phyloP scores from a whole-genome alignment of 2,329 filamentous ascomycete genomes.

The Polychaeton citri region DNA sequence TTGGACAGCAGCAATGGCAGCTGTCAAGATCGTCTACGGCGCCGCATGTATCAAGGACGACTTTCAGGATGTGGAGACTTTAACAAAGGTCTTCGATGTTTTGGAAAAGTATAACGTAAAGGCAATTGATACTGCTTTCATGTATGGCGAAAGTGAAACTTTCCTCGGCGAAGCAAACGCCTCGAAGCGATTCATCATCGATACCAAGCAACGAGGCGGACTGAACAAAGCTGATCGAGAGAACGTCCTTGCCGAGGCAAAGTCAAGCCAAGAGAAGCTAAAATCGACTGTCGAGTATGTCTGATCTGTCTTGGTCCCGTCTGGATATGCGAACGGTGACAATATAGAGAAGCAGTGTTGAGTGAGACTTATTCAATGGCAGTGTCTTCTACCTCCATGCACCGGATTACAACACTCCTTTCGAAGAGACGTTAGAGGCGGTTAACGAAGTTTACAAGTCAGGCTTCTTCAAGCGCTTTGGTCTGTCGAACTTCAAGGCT shows the following conservation, averaged over 20 bases:
- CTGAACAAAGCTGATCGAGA: conserved; percentile 23
- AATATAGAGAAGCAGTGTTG: too few relatives aligned
- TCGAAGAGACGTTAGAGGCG: conserved; percentile 20
- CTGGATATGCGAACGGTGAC: too few relatives aligned
- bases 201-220: conserved; percentile 32
- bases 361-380: background rate
- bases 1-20: conserved; percentile 9
- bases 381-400: conserved; percentile 18
- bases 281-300: conserved; percentile 11
- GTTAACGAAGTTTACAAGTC: conserved; percentile 21
- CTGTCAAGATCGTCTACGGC: conserved; percentile 26
- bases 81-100: conserved; percentile 17
- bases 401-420: conserved; percentile 14
- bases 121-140: conserved; percentile 27
- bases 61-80: conserved; percentile 7
- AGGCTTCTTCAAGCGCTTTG: conserved; percentile 29
- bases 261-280: conserved; percentile 18
- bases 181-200: conserved; percentile 29
- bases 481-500: conserved; percentile 32
- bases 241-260: conserved; percentile 20
- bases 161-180: conserved; percentile 28
- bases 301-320: too few relatives aligned
- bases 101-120: conserved; percentile 21
- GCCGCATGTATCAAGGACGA: conserved; percentile 13
- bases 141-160: conserved; percentile 30